Percentiles rank a stretch among this genome's conserved stretches.
phyloP scores from a whole-genome alignment of 768 basidiomycete species.

The Leccinum variicolor region DNA sequence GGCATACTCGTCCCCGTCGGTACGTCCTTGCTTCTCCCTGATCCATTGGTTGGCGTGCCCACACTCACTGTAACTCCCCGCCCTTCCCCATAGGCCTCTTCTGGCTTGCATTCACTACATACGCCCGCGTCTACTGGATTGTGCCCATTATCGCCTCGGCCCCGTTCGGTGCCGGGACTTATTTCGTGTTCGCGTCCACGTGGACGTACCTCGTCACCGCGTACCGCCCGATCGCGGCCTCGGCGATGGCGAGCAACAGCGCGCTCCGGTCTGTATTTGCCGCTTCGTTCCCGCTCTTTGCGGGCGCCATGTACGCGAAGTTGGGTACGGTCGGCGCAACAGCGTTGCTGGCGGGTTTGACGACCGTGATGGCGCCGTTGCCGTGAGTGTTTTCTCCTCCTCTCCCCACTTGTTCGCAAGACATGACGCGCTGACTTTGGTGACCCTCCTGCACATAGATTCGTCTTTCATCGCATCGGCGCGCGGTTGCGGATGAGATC shows the following conservation, averaged over 20 bases:
- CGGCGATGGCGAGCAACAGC: conserved; percentile 66
- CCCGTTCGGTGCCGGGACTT: conserved; percentile 52
- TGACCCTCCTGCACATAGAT: conserved; percentile 28
- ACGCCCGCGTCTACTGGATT: conserved; percentile 45
- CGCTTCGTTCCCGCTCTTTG: conserved; percentile 51
- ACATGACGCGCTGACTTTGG: background rate
- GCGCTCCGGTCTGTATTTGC: conserved; percentile 48
- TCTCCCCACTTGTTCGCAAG: background rate
- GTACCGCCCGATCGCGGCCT: conserved; percentile 50
- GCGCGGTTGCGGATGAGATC: conserved; percentile 42
- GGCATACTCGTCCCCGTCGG: conserved; percentile 61
- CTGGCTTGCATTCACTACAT: conserved; percentile 55
- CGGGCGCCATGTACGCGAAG: conserved; percentile 45
- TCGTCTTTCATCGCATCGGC: conserved; percentile 48
- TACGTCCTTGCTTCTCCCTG: conserved; percentile 22
- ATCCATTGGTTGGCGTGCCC: background rate
- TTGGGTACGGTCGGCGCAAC: conserved; percentile 71
- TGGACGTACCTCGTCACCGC: conserved; percentile 59
- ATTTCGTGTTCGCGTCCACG: conserved; percentile 65
- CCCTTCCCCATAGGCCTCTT: conserved; percentile 36
- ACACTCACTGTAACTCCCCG: background rate
- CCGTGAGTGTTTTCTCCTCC: conserved; percentile 40
- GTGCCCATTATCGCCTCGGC: conserved; percentile 42
- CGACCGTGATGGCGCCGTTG: conserved; percentile 57
- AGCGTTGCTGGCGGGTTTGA: conserved; percentile 65